These are phyloP conservation scores for Mycena galopus DNA, from an alignment of 768 basidiomycete genomes.

Conservation along the genomic window DNA sequence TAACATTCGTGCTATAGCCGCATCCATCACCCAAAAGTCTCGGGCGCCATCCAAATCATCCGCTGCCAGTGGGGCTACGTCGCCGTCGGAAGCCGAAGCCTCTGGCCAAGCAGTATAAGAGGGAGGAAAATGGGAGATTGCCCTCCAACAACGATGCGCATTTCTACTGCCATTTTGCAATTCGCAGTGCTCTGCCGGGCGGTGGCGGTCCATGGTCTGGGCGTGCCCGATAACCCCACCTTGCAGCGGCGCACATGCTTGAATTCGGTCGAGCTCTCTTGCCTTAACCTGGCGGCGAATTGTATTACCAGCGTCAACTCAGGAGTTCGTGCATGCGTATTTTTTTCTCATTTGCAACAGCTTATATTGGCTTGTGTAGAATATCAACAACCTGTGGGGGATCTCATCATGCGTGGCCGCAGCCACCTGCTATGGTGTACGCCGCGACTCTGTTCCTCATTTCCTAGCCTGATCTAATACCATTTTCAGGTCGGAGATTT, in stretches of 20 bases:
- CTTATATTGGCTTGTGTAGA: background rate
- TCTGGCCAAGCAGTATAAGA: background rate
- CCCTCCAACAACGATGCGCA: background rate
- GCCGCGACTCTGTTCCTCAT: background rate
- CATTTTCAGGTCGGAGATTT: conserved; percentile 28
- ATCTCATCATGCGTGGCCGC: conserved; percentile 31
- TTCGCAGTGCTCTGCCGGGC: background rate
- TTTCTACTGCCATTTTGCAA: background rate
- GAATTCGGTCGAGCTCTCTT: conserved; percentile 29
- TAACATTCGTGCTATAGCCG: too few species aligned
- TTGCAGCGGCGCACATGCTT: too few species aligned
- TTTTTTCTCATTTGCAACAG: background rate
- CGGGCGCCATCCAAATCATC: too few species aligned
- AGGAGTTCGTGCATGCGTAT: background rate
- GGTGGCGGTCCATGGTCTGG: background rate
- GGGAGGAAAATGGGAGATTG: background rate
- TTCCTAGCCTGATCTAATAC: background rate
- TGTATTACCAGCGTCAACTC: conserved; percentile 24
- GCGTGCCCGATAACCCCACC: too few species aligned
- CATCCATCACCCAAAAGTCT: too few species aligned
- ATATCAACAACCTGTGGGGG: conserved; percentile 30
- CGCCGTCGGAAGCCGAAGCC: background rate
- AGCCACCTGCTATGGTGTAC: conserved; percentile 34
- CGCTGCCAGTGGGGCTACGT: background rate
- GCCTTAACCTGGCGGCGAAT: conserved; percentile 28